Evolutionary conservation across 2,329 filamentous ascomycete species (phyloP).

Genomic region (Metarhizium sp.): DNA sequence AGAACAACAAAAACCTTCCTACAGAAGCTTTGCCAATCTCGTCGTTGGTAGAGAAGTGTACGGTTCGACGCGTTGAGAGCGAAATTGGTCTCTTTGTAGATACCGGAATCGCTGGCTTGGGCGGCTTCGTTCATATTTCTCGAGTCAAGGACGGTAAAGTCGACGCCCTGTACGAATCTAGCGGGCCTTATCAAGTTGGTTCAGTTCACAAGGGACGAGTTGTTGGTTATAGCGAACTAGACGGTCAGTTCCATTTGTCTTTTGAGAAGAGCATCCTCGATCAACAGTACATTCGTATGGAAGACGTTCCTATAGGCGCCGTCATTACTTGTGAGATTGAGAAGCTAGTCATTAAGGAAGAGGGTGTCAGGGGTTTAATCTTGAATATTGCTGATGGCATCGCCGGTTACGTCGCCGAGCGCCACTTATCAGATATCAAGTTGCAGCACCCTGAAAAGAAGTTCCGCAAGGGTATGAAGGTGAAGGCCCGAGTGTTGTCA

Average conservation of each 20-base stretch:
- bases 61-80: slow-evolving; percentile 69
- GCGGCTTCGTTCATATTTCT: slow-evolving; percentile 93
- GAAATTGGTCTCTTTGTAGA: slow-evolving; percentile 75
- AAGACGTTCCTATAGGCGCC: slow-evolving; percentile 76
- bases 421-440: slow-evolving; percentile 79
- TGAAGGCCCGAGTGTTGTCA: slow-evolving; percentile 80
- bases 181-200: slow-evolving; percentile 69
- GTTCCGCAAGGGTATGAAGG: slow-evolving; percentile 75
- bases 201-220: slow-evolving; percentile 75
- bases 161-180: slow-evolving; percentile 67
- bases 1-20: slow-evolving; percentile 36
- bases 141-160: slow-evolving; percentile 83
- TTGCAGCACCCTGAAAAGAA: slow-evolving; percentile 94
- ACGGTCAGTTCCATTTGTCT: slow-evolving; percentile 78
- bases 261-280: slow-evolving; percentile 75
- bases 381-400: slow-evolving; percentile 81
- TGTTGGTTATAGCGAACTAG: slow-evolving; percentile 77
- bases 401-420: slow-evolving; percentile 76
- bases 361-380: slow-evolving; percentile 73
- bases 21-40: slow-evolving; percentile 59
- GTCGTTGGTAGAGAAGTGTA: slow-evolving; percentile 66
- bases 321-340: slow-evolving; percentile 77
- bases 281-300: slow-evolving; percentile 82
- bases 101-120: slow-evolving; percentile 51
- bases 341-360: slow-evolving; percentile 68